Evolutionary conservation across 352 stramenopile genomes (phyloP), one percentile per base, ranked within the genome.

Genomic region (Pythium brassicae): DNA sequence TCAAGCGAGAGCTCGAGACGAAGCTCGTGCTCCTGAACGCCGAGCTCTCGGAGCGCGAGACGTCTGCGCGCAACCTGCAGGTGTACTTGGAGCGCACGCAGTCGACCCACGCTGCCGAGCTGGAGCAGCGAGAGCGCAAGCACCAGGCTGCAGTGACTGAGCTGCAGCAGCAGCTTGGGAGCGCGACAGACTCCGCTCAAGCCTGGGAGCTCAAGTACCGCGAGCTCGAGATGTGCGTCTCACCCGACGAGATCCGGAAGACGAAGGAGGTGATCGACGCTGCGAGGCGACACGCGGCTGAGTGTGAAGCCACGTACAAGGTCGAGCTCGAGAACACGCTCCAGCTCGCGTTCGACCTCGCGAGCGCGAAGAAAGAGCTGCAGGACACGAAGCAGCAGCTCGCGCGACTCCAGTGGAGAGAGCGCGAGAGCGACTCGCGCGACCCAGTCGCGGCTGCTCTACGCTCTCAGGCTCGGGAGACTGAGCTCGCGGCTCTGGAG

Each of bases 301-400:
- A 62, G 22, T 55, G 20, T 49, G 49, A 62, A 9, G 39, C 22
- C 1, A 46, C 56, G 19, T 62, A 62, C 56, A 23, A 37, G 20
- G 42, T 57, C 22, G 56, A 62, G 42, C 29, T 62, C 11, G 56
- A 62, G 48, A 43, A 56, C 39, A 62, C 50, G 2, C 40, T 57
- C 7, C 56, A 62, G 39, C 56, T 62, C 32, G 56, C 57, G 29
- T 62, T 62, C n/a, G 56, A 62, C 42, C 49, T 62, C 17, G 49
- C 56, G 29, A 62, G 56, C 12, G 40, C 32, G 23, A 34, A 37
- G 20, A 62, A 62, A 20, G 56, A 62, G 43, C 56, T 62, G 20
- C 49, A 51, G 17, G 40, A 40, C 29, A 25, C 42, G 11, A 35
- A 51, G 23, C 56, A 62, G 22, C 49, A 62, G 14, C 29, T 62